Conservation (phyloP, 1,284 basidiomycete species). For the Ustilago vetiveriae region DNA sequence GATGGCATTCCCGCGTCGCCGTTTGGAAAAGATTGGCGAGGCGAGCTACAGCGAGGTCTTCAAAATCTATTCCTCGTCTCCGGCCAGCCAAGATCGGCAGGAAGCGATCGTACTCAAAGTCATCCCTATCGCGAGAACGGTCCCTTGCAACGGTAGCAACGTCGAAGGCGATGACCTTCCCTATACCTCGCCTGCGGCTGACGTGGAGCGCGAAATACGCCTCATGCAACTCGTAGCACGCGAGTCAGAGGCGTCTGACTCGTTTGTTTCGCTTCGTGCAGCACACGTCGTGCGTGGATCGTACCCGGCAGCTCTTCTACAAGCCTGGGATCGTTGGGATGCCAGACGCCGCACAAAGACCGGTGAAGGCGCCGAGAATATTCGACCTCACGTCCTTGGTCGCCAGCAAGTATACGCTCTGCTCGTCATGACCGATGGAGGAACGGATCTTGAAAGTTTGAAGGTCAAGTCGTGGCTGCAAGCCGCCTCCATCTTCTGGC, state of each 20-base stretch:
- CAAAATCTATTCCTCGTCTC: conserved; percentile 59
- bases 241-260: conserved; percentile 13
- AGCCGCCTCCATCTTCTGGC: conserved; percentile 89
- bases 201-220: conserved; percentile 86
- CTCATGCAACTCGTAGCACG: conserved; percentile 77
- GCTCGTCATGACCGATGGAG: conserved; percentile 87
- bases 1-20: neutral
- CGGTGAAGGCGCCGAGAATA: conserved; percentile 77
- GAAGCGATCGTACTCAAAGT: conserved; percentile 72
- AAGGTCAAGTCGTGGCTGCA: conserved; percentile 82
- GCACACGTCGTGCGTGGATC: conserved; percentile 84
- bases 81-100: neutral
- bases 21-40: conserved; percentile 82
- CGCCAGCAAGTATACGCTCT: conserved; percentile 82
- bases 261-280: conserved; percentile 59
- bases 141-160: conserved; percentile 28
- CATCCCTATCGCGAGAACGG: conserved; percentile 72
- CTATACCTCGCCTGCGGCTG: conserved; percentile 71
- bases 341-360: conserved; percentile 69
- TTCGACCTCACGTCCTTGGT: conserved; percentile 81
- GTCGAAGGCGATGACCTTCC: conserved; percentile 47
- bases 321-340: conserved; percentile 86
- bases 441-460: conserved; percentile 86
- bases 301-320: conserved; percentile 81
- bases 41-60: conserved; percentile 98